phyloP scores from a whole-genome alignment of 805 yeast genomes.

The Metschnikowia cubensis region DNA sequence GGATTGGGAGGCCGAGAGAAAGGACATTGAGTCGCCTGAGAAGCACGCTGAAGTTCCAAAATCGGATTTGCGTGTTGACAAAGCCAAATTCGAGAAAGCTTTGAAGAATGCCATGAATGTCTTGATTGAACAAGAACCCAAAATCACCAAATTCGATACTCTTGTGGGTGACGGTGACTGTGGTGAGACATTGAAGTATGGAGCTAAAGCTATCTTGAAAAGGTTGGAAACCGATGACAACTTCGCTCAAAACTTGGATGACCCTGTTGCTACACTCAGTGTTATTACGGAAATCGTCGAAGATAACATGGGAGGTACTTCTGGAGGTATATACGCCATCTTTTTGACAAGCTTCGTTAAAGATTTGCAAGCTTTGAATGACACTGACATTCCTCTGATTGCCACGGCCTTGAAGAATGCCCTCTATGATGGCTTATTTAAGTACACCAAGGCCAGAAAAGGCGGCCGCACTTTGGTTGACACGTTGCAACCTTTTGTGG shows the following conservation, averaged over 20 bases:
- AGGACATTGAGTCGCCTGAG: constrained; percentile 26
- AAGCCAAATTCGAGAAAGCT: constrained; percentile 46
- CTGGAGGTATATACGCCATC: constrained; percentile 90
- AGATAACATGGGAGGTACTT: constrained; percentile 94
- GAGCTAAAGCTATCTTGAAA: constrained; percentile 67
- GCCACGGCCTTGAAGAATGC: constrained; percentile 55
- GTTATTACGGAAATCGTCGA: constrained; percentile 81
- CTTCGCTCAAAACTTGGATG: constrained; percentile 28
- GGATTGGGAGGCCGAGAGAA: constrained; percentile 28
- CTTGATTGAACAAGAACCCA: constrained; percentile 54
- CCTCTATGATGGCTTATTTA: constrained; percentile 62
- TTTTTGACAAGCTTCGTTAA: constrained; percentile 72
- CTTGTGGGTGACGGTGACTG: constrained; percentile 97
- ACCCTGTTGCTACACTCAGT: constrained; percentile 57
- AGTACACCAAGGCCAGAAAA: constrained; percentile 81
- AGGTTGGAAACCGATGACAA: constrained; percentile 41
- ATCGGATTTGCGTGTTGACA: constrained; percentile 30
- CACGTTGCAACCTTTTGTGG: constrained; percentile 83
- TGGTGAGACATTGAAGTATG: constrained; percentile 84
- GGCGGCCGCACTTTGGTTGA: constrained; percentile 91
- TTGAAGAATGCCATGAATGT: constrained; percentile 41
- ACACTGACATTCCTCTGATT: constrained; percentile 32
- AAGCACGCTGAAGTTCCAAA: constrained; percentile 19
- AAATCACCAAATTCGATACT: constrained; percentile 80
- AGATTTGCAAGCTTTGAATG: constrained; percentile 35